Conservation (phyloP, 257 asterid genomes). For the Catharanthus roseus region DNA sequence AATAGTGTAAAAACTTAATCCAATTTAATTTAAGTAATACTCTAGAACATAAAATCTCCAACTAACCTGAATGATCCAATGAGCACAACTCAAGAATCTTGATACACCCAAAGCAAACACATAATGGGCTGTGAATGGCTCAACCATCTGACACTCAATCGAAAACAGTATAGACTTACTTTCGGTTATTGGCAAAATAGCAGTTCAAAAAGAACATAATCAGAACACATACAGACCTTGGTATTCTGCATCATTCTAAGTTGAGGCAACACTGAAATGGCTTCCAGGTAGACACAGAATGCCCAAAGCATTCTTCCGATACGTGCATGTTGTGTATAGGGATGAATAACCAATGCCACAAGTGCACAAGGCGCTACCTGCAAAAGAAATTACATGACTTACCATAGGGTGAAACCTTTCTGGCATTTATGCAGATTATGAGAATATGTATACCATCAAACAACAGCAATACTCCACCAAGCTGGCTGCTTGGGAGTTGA, state of each 20-base stretch:
- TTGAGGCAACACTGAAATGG: constrained; percentile 81
- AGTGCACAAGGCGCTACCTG: constrained; percentile 63
- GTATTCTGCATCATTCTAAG: constrained; percentile 89
- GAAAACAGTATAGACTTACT: not conserved
- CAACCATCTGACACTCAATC: constrained; percentile 54
- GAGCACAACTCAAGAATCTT: constrained; percentile 80
- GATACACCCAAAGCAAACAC: constrained; percentile 89
- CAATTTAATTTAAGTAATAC: not conserved
- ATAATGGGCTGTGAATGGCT: constrained; percentile 86
- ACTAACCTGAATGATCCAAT: constrained; percentile 86
- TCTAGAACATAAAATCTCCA: not conserved
- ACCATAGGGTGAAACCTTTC: not conserved
- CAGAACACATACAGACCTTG: constrained; percentile 37
- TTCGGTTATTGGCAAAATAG: not conserved
- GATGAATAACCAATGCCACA: constrained; percentile 61
- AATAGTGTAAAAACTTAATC: not conserved
- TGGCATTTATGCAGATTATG: not conserved
- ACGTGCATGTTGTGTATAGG: constrained; percentile 37
- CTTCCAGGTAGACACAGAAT: constrained; percentile 70
- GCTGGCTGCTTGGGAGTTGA: not conserved
- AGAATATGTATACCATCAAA: not conserved
- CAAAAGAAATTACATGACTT: not conserved
- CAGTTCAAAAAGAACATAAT: not conserved
- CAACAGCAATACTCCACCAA: not conserved
- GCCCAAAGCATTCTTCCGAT: constrained; percentile 69